phyloP scores from a whole-genome alignment of 2,329 filamentous ascomycete genomes.

The Aschersonia sp. region DNA sequence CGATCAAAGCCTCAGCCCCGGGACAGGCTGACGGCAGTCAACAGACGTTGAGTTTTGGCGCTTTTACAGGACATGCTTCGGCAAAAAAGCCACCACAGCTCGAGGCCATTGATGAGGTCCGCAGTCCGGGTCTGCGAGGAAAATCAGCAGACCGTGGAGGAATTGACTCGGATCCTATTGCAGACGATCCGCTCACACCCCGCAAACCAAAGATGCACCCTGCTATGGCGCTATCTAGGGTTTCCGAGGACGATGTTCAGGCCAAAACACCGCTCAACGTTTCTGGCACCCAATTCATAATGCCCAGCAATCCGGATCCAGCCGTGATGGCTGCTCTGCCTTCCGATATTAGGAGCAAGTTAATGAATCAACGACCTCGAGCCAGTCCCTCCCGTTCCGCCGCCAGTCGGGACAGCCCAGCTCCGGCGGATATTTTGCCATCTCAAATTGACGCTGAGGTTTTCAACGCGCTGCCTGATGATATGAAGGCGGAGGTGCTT shows the following conservation, averaged over 20 bases:
- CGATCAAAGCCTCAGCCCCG: constrained; percentile 42
- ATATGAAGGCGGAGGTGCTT: constrained; percentile 73
- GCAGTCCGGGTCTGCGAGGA: constrained; percentile 13
- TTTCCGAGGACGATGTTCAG: constrained; percentile 33
- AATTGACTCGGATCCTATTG: constrained; percentile 33
- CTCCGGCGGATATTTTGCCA: constrained; percentile 33
- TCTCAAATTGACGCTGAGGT: constrained; percentile 79
- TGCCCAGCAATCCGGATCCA: constrained; percentile 72
- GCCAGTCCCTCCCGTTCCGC: constrained; percentile 6
- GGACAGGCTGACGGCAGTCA: constrained; percentile 54
- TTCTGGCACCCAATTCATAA: constrained; percentile 77
- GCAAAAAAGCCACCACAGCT: constrained; percentile 22
- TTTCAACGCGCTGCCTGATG: constrained; percentile 68
- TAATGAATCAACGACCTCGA: constrained; percentile 44
- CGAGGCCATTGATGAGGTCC: constrained; percentile 37
- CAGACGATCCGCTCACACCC: constrained; percentile 38
- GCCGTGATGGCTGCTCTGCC: constrained; percentile 74
- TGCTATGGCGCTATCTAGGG: constrained; percentile 34
- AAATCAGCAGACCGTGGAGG: constrained; percentile 14
- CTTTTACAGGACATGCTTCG: constrained; percentile 24
- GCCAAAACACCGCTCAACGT: constrained; percentile 61
- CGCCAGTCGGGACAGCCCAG: constrained; percentile 24
- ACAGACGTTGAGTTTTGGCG: constrained; percentile 58
- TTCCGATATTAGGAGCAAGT: constrained; percentile 61
- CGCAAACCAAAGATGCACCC: constrained; percentile 38